Evolutionary conservation across 805 yeast species (phyloP).

Genomic region (Ogataea pini): DNA sequence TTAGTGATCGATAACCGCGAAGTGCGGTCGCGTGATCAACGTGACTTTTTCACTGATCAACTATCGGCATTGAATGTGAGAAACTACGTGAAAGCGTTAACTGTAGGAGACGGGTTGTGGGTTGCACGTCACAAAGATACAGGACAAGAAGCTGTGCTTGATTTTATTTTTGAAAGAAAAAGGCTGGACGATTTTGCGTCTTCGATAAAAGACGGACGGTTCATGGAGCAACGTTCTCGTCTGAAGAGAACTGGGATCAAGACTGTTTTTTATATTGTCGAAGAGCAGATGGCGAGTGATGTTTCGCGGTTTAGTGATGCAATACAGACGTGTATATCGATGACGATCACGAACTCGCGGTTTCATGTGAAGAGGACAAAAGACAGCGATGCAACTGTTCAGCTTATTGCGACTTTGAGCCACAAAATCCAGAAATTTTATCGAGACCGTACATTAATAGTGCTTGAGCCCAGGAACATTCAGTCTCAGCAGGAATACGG

Average conservation of each 20-base stretch:
- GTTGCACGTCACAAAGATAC: constrained; percentile 66
- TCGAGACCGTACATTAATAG: constrained; percentile 42
- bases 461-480: constrained; percentile 52
- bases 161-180: constrained; percentile 88
- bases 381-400: constrained; percentile 73
- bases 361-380: constrained; percentile 70
- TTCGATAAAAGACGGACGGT: constrained; percentile 87
- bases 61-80: constrained; percentile 50
- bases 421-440: constrained; percentile 43
- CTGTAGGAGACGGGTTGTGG: constrained; percentile 92
- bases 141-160: constrained; percentile 65
- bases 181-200: constrained; percentile 80
- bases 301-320: constrained; percentile 57
- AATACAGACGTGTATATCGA: constrained; percentile 73
- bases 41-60: constrained; percentile 67
- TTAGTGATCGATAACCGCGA: constrained; percentile 83
- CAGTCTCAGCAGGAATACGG: constrained; percentile 53
- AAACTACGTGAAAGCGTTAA: constrained; percentile 55
- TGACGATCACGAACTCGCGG: constrained; percentile 62
- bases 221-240: constrained; percentile 81
- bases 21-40: constrained; percentile 62
- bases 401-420: constrained; percentile 54
- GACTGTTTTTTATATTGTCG: constrained; percentile 75
- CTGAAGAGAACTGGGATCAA: constrained; percentile 66
- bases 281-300: constrained; percentile 60